Percentiles rank a stretch among this genome's conserved stretches.
Conservation (phyloP, 169 alveolate species). For the Condylostoma magnum region DNA sequence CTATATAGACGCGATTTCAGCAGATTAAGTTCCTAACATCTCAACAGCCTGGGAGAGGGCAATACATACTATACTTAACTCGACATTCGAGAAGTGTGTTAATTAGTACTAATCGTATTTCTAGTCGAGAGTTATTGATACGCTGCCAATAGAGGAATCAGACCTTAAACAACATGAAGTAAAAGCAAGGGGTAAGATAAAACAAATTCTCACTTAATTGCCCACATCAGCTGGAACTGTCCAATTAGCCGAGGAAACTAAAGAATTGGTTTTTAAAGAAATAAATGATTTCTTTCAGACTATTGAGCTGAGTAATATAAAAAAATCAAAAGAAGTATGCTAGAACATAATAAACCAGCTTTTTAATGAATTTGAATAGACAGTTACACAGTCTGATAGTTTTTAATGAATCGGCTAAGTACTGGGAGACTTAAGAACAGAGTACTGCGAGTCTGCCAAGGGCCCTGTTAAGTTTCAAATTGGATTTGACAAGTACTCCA, state of each 20-base stretch:
- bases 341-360: no score
- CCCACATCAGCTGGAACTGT: not conserved
- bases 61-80: conserved; percentile 13
- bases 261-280: not conserved
- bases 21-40: conserved; percentile 81
- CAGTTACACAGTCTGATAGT: not conserved
- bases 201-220: no score
- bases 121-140: not conserved
- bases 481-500: not conserved
- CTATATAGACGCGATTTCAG: conserved; percentile 71
- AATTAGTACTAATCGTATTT: not conserved
- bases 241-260: not conserved
- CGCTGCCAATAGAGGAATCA: not conserved
- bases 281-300: not conserved
- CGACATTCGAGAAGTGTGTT: not conserved
- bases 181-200: no score
- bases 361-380: conserved; percentile 15
- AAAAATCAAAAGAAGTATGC: no score
- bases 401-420: conserved; percentile 4
- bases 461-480: not conserved
- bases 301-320: no score
- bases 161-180: no score
- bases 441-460: not conserved
- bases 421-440: not conserved
- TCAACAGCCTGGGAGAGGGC: conserved; percentile 76